Conservation (phyloP, 441 rosid species). For the Gossypium lobatum region DNA sequence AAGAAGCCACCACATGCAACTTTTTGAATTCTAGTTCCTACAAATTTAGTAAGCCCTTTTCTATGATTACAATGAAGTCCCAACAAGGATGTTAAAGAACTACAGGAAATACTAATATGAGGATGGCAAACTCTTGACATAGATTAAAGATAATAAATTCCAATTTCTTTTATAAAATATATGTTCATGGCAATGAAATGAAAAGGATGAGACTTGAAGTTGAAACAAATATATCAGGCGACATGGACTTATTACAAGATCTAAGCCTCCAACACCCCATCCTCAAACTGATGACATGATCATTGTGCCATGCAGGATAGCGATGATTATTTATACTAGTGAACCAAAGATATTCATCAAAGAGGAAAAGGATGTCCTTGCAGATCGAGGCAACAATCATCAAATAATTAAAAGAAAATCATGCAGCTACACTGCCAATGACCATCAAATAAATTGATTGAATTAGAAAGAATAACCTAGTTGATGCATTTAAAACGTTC, state of each 20-base stretch:
- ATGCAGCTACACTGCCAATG: background rate
- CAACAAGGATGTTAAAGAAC: constrained; percentile 1
- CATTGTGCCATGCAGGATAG: background rate
- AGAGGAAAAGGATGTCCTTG: background rate
- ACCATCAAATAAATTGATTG: background rate
- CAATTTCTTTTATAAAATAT: background rate
- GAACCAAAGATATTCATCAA: background rate
- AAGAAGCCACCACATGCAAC: background rate
- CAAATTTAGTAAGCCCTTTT: background rate
- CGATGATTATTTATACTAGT: background rate
- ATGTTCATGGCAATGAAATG: background rate
- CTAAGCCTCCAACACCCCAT: background rate
- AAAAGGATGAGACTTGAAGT: background rate
- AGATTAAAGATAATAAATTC: background rate
- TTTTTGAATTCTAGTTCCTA: background rate
- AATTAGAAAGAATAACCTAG: background rate
- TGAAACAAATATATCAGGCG: background rate
- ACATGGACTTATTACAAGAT: background rate
- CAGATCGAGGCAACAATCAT: constrained; percentile 1
- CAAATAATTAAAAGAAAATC: constrained; percentile 2
- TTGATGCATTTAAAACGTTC: background rate
- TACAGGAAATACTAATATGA: background rate
- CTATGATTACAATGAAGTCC: background rate
- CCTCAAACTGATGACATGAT: background rate
- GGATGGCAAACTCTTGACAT: background rate